These are phyloP conservation scores for Filobasidium uniguttulatum DNA, from an alignment of 1,284 basidiomycete genomes.

Conservation along the genomic window DNA sequence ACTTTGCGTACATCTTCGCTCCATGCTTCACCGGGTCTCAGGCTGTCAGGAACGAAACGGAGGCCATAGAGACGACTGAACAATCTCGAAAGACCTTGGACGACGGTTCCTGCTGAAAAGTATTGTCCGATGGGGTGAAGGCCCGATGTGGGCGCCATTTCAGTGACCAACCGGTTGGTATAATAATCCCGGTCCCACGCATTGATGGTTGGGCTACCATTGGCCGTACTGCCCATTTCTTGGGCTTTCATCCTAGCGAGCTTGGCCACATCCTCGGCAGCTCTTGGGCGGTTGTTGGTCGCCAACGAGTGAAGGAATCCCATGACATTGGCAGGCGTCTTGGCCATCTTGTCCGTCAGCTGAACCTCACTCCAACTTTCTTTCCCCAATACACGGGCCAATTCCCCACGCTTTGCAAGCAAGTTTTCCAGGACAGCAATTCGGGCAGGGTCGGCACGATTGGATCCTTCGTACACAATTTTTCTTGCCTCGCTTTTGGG, in stretches of 20 bases:
- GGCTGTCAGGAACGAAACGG: conserved; percentile 51
- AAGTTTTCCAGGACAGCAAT: conserved; percentile 57
- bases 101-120: conserved; percentile 66
- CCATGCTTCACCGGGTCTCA: conserved; percentile 73
- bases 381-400: conserved; percentile 67
- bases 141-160: conserved; percentile 53
- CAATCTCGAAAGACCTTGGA: conserved; percentile 71
- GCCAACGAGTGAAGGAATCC: conserved; percentile 68
- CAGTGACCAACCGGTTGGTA: conserved; percentile 26
- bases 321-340: conserved; percentile 73
- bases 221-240: conserved; percentile 40
- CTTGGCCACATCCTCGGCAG: conserved; percentile 53
- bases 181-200: conserved; percentile 92
- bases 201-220: conserved; percentile 43
- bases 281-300: conserved; percentile 59
- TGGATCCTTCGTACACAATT: conserved; percentile 61
- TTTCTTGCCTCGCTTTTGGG: conserved; percentile 66
- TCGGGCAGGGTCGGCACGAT: conserved; percentile 40
- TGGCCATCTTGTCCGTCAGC: conserved; percentile 87
- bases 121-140: conserved; percentile 48
- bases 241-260: conserved; percentile 61
- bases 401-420: conserved; percentile 56
- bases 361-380: conserved; percentile 71
- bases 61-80: conserved; percentile 80
- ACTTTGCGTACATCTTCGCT: conserved; percentile 75